Base-by-base conservation (phyloP, 2,329 filamentous ascomycete genomes). In the Cordyceps pruinosa region DNA sequence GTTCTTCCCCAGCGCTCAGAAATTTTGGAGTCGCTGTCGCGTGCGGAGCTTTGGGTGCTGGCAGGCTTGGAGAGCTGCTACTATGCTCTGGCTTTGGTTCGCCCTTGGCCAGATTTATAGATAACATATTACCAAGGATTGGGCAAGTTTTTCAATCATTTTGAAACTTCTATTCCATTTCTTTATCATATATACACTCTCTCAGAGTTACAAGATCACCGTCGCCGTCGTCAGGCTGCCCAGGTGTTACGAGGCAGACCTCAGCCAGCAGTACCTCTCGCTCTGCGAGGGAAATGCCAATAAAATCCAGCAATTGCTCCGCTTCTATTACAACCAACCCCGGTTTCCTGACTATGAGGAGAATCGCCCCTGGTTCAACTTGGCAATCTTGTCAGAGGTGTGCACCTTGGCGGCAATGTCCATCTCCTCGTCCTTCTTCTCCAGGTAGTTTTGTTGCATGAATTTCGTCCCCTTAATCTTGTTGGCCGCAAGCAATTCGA, bases 381-480 rank as follows among this genome's bases (percentile, higher is more conserved):
- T 72, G 62, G 69, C 68, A 57, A 74, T 66, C 67, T 70, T 72
- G 68, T 76, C 63, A 64, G 64, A 69, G 56, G 70, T 67, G 65
- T 73, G 71, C 42, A 73, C 71, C 65, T 70, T 72, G 59, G 70
- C 71, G 48, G 65, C 69, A 52, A 68, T 61, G 60, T 74, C 72
- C 55, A 72, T 60, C 58, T 72, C 69, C 62, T 72, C 66, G 39
- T 75, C 73, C 66, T 75, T 70, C 75, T 86, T 79, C 53, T 77
- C 72, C 59, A 85, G 69, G 73, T 89, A 89, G 76, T 91, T 90
- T 69, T 88, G 85, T 75, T 92, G 88, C 68, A 90, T 76, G 66
- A 90, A 91, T 62, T 90, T 77, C 72, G 89, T 90, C 59, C 89
- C 89, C 76, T 84, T 87, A 70, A 93, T 80, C 75, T 89, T 88